Evolutionary conservation across 352 stramenopile species (phyloP), one percentile per base, ranked within the genome.

Genomic region (Globisporangium irregulare): DNA sequence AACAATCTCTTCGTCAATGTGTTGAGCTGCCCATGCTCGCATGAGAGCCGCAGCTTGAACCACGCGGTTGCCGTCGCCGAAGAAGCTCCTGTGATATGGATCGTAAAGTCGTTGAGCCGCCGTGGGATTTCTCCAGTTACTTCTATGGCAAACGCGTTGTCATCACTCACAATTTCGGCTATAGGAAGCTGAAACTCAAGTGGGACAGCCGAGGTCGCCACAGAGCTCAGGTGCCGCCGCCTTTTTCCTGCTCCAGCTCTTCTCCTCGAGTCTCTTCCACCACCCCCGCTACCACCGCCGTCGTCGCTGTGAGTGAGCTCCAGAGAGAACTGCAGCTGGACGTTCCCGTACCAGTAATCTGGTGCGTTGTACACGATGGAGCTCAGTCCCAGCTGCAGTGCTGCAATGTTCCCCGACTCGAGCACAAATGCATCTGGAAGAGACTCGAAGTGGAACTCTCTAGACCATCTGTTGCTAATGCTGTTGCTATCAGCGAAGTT

Each of bases 271-370:
- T 20, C 4, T 15, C 12, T 46, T 46, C 12, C 14, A 46, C 38
- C 38, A 7, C 38, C 38, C 4, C 12, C 12, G 18, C 12, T 10
- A 46, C 38, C 38, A 18, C 3, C 38, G 6, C 4, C 38, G 1
- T 24, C 18, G 9, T 43, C 29, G 20, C 2, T 46, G 25, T 25
- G 22, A 5, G 50, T 9, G 8, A 48, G 14, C 41, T 62, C 57
- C 14, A 71, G 57, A 36, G 38, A 20, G 48, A 71, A 71, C 36
- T 54, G 48, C 20, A 71, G 46, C 51, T 60, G 34, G 27, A 66
- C 34, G 20, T 6, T 25, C 12, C 66, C 66, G 9, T 61, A 27
- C 66, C 66, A 66, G 15, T 63, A 25, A 10, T 29, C 25, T 18
- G 66, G 66, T 10, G 43, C 15, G 4, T 46, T 53, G 25, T 66